phyloP scores from a whole-genome alignment of 352 stramenopile genomes.

The Pythium chondricola region DNA sequence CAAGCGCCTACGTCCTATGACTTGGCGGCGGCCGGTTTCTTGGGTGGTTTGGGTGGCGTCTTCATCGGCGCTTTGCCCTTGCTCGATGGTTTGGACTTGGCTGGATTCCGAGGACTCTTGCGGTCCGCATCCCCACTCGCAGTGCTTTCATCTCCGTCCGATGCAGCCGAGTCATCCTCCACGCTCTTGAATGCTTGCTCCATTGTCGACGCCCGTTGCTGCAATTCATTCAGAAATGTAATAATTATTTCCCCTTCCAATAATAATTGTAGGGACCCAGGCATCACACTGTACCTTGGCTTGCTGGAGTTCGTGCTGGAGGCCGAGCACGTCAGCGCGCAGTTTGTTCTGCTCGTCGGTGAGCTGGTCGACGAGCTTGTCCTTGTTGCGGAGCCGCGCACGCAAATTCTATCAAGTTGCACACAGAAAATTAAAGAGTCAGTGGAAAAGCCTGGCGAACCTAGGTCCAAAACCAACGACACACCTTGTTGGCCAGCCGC shows the following conservation, averaged over 20 bases:
- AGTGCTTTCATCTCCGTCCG: conserved; percentile 14
- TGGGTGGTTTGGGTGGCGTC: conserved; percentile 7
- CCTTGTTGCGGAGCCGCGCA: conserved; percentile 72
- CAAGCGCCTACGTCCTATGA: neutral
- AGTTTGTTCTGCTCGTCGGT: conserved; percentile 67
- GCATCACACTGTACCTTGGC: conserved; percentile 36
- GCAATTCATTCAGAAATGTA: neutral
- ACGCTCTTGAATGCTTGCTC: conserved; percentile 4
- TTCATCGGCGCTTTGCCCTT: conserved; percentile 15
- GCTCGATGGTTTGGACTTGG: conserved; percentile 6
- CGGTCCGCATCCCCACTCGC: conserved; percentile 14
- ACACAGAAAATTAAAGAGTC: neutral
- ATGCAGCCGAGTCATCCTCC: conserved; percentile 6
- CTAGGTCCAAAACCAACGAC: conserved; percentile 3
- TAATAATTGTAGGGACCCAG: no score
- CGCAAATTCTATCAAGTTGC: conserved; percentile 77
- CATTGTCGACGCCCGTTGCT: conserved; percentile 8
- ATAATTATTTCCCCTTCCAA: no score
- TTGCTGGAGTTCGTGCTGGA: conserved; percentile 55
- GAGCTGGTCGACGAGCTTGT: conserved; percentile 77
- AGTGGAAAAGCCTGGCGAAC: neutral
- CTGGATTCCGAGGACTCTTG: conserved; percentile 15
- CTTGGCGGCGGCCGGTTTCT: conserved; percentile 10
- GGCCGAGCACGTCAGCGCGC: conserved; percentile 39
- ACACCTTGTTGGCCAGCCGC: conserved; percentile 81